Percentiles rank a stretch among this genome's conserved stretches.
These are phyloP conservation scores for Nakaseomyces uthaithaninus DNA, from an alignment of 1,139 yeast genomes.

Conservation along the genomic window DNA sequence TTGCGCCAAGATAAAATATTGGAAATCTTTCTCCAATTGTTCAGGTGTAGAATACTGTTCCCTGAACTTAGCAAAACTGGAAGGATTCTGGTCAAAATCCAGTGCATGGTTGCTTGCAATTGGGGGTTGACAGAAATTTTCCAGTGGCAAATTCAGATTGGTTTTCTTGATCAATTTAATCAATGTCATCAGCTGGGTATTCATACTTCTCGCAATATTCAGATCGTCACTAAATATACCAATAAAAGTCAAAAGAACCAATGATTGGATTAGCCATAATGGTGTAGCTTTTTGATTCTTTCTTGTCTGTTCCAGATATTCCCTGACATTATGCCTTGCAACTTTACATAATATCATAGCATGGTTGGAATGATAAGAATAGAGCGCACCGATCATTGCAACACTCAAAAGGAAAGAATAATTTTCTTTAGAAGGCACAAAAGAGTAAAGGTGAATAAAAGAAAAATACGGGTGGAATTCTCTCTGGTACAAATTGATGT, in stretches of 20 bases:
- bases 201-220: constrained; percentile 63
- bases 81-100: constrained; percentile 32
- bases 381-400: constrained; percentile 85
- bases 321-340: constrained; percentile 69
- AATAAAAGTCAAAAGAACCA: constrained; percentile 70
- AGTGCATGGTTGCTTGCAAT: constrained; percentile 30
- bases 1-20: constrained; percentile 73
- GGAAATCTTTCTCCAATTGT: constrained; percentile 48
- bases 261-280: constrained; percentile 79
- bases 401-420: constrained; percentile 73
- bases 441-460: constrained; percentile 68
- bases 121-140: constrained; percentile 55
- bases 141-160: constrained; percentile 63
- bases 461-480: constrained; percentile 79
- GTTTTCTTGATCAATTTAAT: constrained; percentile 74
- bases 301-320: constrained; percentile 56
- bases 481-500: constrained; percentile 58
- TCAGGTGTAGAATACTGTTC: constrained; percentile 31
- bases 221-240: constrained; percentile 75
- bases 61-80: constrained; percentile 31
- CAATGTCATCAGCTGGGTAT: constrained; percentile 68
- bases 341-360: constrained; percentile 71
- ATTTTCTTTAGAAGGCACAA: constrained; percentile 51
- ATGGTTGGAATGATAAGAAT: constrained; percentile 71
- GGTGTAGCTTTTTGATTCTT: constrained; percentile 61